Evolutionary conservation across 106 monocot genomes (phyloP).

Genomic region (Triglochin maritima): DNA sequence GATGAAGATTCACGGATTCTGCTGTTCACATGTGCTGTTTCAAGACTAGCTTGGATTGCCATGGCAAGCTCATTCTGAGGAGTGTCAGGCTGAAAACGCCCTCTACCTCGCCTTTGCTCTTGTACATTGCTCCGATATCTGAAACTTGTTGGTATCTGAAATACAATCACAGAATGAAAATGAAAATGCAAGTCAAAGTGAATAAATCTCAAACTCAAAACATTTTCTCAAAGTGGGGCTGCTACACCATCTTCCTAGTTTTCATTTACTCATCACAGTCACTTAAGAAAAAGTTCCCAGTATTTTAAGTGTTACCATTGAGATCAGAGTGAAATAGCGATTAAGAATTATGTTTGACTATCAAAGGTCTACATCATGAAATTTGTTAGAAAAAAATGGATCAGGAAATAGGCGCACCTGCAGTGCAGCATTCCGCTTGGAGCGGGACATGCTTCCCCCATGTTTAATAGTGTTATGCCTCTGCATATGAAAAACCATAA

Average conservation of each 20-base stretch:
- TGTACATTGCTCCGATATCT: slow-evolving; percentile 55
- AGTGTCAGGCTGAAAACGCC: slow-evolving; percentile 35
- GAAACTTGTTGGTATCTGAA: slow-evolving; percentile 93
- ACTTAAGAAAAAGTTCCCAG: not conserved
- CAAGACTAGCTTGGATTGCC: slow-evolving; percentile 52
- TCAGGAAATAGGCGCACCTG: slow-evolving; percentile 29
- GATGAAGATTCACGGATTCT: slow-evolving; percentile 29
- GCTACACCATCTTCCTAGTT: not conserved
- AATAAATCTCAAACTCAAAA: not conserved
- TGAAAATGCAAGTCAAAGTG: not conserved
- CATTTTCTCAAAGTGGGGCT: not conserved
- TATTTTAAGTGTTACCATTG: not conserved
- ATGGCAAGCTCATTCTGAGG: slow-evolving; percentile 27
- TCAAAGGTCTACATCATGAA: not conserved
- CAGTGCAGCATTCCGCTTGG: slow-evolving; percentile 93
- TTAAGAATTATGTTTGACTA: not conserved
- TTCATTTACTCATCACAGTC: not conserved
- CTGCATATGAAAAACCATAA: slow-evolving; percentile 22
- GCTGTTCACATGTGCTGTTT: slow-evolving; percentile 26
- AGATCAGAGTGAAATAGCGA: not conserved
- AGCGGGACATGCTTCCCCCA: slow-evolving; percentile 87
- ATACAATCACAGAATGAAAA: not conserved
- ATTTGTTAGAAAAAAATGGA: not conserved
- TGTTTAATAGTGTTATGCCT: slow-evolving; percentile 88
- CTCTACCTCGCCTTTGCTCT: slow-evolving; percentile 71